Conservation (phyloP, 2,329 filamentous ascomycete species). For the Aspergillus intermedius region DNA sequence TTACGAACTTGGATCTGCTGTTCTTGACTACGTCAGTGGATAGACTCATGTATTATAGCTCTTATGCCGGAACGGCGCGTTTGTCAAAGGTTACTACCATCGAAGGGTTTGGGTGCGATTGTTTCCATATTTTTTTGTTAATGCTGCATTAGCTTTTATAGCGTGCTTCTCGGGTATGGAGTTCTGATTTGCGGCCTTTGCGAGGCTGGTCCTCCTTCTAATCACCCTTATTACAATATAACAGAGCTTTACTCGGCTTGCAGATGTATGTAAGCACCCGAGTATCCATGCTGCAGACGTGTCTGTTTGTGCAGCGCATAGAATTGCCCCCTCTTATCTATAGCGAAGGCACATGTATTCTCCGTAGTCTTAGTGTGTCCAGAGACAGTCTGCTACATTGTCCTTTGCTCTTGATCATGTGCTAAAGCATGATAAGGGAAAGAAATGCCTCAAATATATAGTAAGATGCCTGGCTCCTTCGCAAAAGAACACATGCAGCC, state of each 20-base stretch:
- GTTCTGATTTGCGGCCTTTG: slow-evolving; percentile 3
- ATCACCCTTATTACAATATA: too few species aligned
- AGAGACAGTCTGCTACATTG: background rate
- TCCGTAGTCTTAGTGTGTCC: too few species aligned
- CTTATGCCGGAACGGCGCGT: slow-evolving; percentile 3
- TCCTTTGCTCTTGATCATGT: too few species aligned
- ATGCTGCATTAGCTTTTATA: background rate
- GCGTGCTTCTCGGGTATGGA: background rate
- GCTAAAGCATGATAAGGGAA: too few species aligned
- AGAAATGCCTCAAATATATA: too few species aligned
- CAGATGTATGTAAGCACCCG: background rate
- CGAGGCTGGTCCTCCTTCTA: background rate
- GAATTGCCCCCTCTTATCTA: background rate
- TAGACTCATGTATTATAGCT: slow-evolving; percentile 16
- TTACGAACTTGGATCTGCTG: slow-evolving; percentile 15
- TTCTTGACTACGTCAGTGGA: slow-evolving; percentile 10
- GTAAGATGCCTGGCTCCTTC: too few species aligned
- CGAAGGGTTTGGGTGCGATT: background rate
- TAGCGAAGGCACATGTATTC: too few species aligned
- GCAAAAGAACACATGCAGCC: too few species aligned
- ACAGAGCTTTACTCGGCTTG: background rate
- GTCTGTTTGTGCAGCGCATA: slow-evolving; percentile 6
- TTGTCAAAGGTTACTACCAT: background rate
- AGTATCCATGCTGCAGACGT: background rate
- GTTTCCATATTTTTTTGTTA: background rate